phyloP scores from a whole-genome alignment of 257 asterid genomes.

The Leptodermis oblonga region DNA sequence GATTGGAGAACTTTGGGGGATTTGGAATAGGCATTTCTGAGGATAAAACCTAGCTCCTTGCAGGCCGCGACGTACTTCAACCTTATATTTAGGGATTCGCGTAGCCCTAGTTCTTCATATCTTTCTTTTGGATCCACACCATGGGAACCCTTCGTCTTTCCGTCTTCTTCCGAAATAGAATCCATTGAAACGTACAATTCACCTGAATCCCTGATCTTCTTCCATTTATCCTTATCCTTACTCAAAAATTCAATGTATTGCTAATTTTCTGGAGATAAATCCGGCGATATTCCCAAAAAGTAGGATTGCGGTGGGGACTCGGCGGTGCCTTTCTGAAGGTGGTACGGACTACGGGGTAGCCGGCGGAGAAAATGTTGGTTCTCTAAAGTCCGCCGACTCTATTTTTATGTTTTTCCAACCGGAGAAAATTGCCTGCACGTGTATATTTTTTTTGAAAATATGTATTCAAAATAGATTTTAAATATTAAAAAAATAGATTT shows the following conservation, averaged over 20 bases:
- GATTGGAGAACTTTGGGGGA: constrained; percentile 59
- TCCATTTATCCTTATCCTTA: background rate
- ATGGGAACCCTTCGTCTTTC: constrained; percentile 5
- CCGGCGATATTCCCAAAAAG: background rate
- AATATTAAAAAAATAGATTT: no score
- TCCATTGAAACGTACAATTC: background rate
- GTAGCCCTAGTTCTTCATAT: constrained; percentile 45
- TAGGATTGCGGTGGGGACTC: no score
- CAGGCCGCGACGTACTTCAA: constrained; percentile 49
- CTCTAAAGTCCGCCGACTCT: background rate
- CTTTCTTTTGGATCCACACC: constrained; percentile 35
- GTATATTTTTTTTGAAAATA: background rate
- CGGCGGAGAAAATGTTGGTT: background rate
- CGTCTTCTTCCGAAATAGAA: background rate
- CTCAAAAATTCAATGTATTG: background rate
- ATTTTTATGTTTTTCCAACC: background rate
- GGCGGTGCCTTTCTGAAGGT: background rate
- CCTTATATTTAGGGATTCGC: constrained; percentile 44
- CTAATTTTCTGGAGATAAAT: background rate
- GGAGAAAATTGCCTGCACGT: no score
- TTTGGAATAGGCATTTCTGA: constrained; percentile 47
- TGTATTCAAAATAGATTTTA: no score
- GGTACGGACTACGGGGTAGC: background rate
- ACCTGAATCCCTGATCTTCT: background rate
- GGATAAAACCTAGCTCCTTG: constrained; percentile 55